These are phyloP conservation scores for Phytophthora foliorum DNA, from an alignment of 352 stramenopile species.

Conservation along the genomic window DNA sequence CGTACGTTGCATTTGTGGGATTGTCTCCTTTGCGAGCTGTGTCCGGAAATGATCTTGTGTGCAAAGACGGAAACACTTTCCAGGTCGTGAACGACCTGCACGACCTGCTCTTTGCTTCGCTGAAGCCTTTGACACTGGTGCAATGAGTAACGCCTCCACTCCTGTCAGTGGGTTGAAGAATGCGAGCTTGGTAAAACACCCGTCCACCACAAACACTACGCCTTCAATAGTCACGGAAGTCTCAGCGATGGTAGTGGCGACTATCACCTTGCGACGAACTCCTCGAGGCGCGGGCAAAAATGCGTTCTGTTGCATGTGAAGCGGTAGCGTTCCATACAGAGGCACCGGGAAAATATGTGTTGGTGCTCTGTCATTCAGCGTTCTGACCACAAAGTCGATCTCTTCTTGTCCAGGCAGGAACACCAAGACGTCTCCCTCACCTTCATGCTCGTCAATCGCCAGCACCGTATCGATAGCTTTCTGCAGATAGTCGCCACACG, in stretches of 20 bases:
- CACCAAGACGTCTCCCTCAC: constrained; percentile 94
- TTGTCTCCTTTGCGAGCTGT: constrained; percentile 65
- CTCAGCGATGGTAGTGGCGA: constrained; percentile 95
- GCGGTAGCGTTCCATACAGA: constrained; percentile 95
- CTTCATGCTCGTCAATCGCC: constrained; percentile 74
- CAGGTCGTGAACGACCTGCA: constrained; percentile 91
- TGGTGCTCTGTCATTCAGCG: constrained; percentile 57
- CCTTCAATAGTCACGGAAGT: constrained; percentile 99
- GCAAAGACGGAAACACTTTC: constrained; percentile 84
- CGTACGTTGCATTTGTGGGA: constrained; percentile 88
- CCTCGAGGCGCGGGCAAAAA: constrained; percentile 84
- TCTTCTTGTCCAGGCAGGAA: constrained; percentile 96
- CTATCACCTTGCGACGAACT: constrained; percentile 83
- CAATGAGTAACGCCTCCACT: constrained; percentile 92
- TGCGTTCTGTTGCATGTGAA: constrained; percentile 94
- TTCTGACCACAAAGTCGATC: constrained; percentile 92
- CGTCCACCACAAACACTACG: constrained; percentile 88
- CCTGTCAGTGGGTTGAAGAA: constrained; percentile 87
- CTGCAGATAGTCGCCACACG: constrained; percentile 73
- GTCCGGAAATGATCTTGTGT: constrained; percentile 66
- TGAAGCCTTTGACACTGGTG: constrained; percentile 96
- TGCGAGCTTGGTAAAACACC: constrained; percentile 85
- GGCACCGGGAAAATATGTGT: constrained; percentile 68
- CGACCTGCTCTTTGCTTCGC: constrained; percentile 96
- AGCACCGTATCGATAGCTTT: constrained; percentile 81